Conservation (phyloP, 495 filamentous ascomycete genomes). For the Penicillium antarcticum region DNA sequence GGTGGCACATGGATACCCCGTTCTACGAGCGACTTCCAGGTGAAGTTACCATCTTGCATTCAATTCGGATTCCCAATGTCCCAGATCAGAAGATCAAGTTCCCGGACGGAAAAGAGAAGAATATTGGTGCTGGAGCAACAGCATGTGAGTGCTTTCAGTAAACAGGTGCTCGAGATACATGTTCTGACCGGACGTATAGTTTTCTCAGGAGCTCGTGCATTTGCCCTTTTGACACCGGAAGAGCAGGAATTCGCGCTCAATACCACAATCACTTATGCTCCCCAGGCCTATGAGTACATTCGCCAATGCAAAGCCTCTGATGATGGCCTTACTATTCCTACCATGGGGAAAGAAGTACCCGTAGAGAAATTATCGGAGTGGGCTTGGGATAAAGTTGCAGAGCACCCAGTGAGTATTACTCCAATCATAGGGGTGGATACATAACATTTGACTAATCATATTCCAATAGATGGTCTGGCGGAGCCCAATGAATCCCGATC, state of each 20-base stretch:
- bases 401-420: slow-evolving; percentile 7
- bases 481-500: slow-evolving; percentile 10
- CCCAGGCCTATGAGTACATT: slow-evolving; percentile 11
- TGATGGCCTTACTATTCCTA: slow-evolving; percentile 8
- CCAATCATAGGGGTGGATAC: not conserved
- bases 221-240: slow-evolving; percentile 1
- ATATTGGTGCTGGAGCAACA: slow-evolving; percentile 7
- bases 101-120: slow-evolving; percentile 11
- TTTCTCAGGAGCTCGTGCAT: slow-evolving; percentile 12
- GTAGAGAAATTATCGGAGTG: slow-evolving; percentile 7
- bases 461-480: slow-evolving; percentile 10
- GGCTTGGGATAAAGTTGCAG: slow-evolving; percentile 10
- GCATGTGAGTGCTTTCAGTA: not conserved
- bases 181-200: not conserved
- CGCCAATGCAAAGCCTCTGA: slow-evolving; percentile 10
- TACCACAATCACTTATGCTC: slow-evolving; percentile 10
- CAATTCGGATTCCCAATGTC: slow-evolving; percentile 9
- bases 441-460: not conserved
- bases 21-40: slow-evolving; percentile 12
- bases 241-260: slow-evolving; percentile 12
- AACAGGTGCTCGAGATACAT: not conserved
- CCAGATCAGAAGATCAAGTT: slow-evolving; percentile 12
- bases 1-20: slow-evolving; percentile 14
- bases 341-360: slow-evolving; percentile 1
- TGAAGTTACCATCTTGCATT: slow-evolving; percentile 11